Conservation (phyloP, 495 filamentous ascomycete genomes). For the Lasiosphaeria hispida region DNA sequence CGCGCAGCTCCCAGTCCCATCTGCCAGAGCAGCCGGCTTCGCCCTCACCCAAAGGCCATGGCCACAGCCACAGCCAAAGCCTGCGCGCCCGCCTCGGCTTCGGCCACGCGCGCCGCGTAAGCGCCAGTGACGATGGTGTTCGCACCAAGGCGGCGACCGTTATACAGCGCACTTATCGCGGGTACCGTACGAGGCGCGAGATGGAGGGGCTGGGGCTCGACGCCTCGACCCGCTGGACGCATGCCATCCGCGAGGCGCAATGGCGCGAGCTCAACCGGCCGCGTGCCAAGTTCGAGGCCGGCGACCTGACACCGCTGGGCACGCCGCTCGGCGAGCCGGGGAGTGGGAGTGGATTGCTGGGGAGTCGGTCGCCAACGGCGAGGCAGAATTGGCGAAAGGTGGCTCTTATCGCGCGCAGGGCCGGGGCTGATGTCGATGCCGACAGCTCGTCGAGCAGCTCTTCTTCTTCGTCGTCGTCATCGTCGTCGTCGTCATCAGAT, state of each 20-base stretch:
- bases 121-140: conserved; percentile 17
- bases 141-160: conserved; percentile 47
- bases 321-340: background rate
- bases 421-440: conserved; percentile 59
- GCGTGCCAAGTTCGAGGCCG: conserved; percentile 32
- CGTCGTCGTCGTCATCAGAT: conserved; percentile 28
- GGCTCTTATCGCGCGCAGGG: conserved; percentile 66
- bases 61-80: background rate
- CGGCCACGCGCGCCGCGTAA: conserved; percentile 6
- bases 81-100: conserved; percentile 10
- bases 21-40: background rate
- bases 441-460: conserved; percentile 25
- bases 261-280: conserved; percentile 56
- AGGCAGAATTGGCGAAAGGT: conserved; percentile 73
- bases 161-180: conserved; percentile 68
- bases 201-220: conserved; percentile 62
- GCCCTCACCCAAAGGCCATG: conserved; percentile 4
- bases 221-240: conserved; percentile 65
- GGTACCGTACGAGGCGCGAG: conserved; percentile 65
- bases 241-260: conserved; percentile 63
- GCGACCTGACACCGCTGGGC: conserved; percentile 2
- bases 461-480: conserved; percentile 5
- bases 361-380: conserved; percentile 38
- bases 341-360: background rate
- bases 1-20: background rate